Evolutionary conservation across 2,329 filamentous ascomycete species (phyloP).

Genomic region (Allantophomopsis cytisporea): DNA sequence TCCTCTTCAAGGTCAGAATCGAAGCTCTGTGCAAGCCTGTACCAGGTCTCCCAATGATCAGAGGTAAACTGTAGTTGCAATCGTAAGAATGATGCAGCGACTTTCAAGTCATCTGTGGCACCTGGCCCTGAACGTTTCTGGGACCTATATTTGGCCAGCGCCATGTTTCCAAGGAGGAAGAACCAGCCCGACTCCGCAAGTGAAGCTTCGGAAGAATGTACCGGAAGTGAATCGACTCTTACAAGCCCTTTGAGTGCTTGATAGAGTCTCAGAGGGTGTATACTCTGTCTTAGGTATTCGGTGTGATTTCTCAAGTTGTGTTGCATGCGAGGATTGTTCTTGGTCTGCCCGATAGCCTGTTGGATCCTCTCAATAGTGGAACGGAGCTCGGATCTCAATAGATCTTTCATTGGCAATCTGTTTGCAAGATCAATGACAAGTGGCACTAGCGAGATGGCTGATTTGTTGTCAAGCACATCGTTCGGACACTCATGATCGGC

Average conservation of each 20-base stretch:
- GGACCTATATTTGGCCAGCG: slow-evolving; percentile 62
- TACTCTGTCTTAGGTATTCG: slow-evolving; percentile 67
- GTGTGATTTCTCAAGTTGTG: slow-evolving; percentile 78
- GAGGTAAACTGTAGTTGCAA: slow-evolving; percentile 20
- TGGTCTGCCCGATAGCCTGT: slow-evolving; percentile 67
- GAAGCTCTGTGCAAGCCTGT: slow-evolving; percentile 23
- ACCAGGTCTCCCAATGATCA: slow-evolving; percentile 27
- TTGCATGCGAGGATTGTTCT: slow-evolving; percentile 66
- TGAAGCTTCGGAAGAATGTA: slow-evolving; percentile 54
- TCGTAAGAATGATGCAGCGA: slow-evolving; percentile 21
- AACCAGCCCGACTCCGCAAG: slow-evolving; percentile 82
- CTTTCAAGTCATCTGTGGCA: slow-evolving; percentile 21
- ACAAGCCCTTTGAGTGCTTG: slow-evolving; percentile 69
- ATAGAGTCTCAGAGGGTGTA: slow-evolving; percentile 71
- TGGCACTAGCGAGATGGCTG: slow-evolving; percentile 70
- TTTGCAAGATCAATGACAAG: slow-evolving; percentile 71
- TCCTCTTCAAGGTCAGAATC: slow-evolving; percentile 25
- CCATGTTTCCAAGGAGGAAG: slow-evolving; percentile 78
- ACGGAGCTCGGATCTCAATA: slow-evolving; percentile 84
- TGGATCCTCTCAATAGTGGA: slow-evolving; percentile 88
- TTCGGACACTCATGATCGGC: slow-evolving; percentile 68
- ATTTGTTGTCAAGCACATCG: slow-evolving; percentile 67
- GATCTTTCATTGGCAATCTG: slow-evolving; percentile 77
- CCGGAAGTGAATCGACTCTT: slow-evolving; percentile 56
- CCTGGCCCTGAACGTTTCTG: slow-evolving; percentile 20